These are phyloP conservation scores for Petunia axillaris DNA, from an alignment of 257 asterid species.

Conservation along the genomic window DNA sequence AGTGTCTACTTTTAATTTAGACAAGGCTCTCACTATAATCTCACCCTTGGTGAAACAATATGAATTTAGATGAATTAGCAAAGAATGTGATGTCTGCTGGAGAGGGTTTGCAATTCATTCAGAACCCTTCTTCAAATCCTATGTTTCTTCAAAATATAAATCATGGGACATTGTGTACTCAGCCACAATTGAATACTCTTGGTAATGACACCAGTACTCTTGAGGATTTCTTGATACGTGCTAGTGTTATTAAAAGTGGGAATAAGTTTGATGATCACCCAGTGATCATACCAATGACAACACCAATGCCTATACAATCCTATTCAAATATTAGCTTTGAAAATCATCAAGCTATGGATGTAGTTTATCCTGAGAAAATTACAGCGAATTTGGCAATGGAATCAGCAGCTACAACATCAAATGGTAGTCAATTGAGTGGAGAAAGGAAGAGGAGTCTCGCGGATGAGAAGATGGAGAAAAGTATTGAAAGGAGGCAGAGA, in stretches of 20 bases:
- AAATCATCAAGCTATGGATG: conserved; percentile 30
- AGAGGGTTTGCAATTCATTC: conserved; percentile 23
- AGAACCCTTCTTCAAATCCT: conserved; percentile 34
- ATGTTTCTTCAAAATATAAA: conserved; percentile 28
- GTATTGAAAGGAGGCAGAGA: conserved; percentile 43
- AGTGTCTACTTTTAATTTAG: conserved; percentile 30
- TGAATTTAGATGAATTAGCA: conserved; percentile 35
- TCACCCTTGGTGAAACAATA: conserved; percentile 28
- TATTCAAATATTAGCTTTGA: conserved; percentile 23
- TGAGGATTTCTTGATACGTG: conserved; percentile 29
- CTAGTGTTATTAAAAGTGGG: conserved; percentile 18
- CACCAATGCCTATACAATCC: conserved; percentile 27
- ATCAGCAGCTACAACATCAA: conserved; percentile 11
- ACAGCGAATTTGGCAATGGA: neutral
- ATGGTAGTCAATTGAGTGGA: conserved; percentile 17
- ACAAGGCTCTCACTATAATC: conserved; percentile 27
- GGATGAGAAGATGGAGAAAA: conserved; percentile 37
- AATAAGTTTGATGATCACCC: neutral
- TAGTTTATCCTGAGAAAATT: conserved; percentile 27
- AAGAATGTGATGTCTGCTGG: conserved; percentile 33
- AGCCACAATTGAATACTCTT: neutral
- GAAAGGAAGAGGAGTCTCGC: conserved; percentile 12
- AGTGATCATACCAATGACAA: conserved; percentile 26
- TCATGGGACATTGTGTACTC: conserved; percentile 8
- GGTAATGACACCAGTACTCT: neutral